Evolutionary conservation across 2,329 filamentous ascomycete genomes (phyloP), one percentile per base, ranked within the genome.

Genomic region (Tolypocladium paradoxum): DNA sequence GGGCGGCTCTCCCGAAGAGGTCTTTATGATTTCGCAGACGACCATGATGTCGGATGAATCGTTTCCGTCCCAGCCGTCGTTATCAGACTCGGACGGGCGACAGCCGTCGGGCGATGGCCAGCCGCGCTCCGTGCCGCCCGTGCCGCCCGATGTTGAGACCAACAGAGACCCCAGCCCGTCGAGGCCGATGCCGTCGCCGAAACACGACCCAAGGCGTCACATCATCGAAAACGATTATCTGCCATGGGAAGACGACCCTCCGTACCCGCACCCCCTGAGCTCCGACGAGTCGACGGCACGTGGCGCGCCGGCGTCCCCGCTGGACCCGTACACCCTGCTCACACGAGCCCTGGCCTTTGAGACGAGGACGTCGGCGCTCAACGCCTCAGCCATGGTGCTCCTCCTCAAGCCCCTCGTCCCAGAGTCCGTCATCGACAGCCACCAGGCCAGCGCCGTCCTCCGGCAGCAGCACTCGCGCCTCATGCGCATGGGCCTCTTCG

Each of bases 391-490:
- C 31, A 84, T 85, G 58, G 64, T 85, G 6, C 73, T 85, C 3
- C 72, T 85, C 0, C 70, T 85, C 0, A 74, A 75, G 38, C 81
- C 81, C 0, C 72, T 85, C 0, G 68, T 85, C 1, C 77, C 81
- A 0, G 68, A 75, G 0, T 68, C 70, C 9, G 68, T 82, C 20
- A 78, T 85, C 36, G 79, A 84, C 58, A 60, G 68, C 12, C 68
- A 78, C 55, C 80, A 81, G 57, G 80, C 81, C 2, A 68, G 70
- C 5, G 77, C 78, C 14, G 76, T 85, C 29, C 65, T 85, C 1
- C 73, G 76, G 9, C 79, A 84, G 55, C 79, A 84, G 51, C 81
- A 85, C 59, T 67, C 71, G 6, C 79, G 82, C 0, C 75, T 85
- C 1, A 80, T 77, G 71, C 70, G 70, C 50, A 79, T 84, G 75